Evolutionary conservation across 805 yeast genomes (phyloP), one percentile per base, ranked within the genome.

Genomic region (Starmerella riodocensis): DNA sequence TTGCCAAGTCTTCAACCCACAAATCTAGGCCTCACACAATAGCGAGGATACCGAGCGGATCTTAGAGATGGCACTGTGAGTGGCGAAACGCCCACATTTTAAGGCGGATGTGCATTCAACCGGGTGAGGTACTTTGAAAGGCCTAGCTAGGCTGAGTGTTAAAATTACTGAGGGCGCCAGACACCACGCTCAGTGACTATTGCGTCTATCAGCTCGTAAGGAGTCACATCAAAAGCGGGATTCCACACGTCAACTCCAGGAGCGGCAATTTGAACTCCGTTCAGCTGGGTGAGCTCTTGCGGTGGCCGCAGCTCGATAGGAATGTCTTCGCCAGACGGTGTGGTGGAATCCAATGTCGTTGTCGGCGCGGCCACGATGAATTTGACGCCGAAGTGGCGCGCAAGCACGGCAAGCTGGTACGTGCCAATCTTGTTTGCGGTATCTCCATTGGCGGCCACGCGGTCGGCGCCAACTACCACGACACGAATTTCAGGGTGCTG

Each of bases 381-480:
- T 54, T 78, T 78, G 51, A 86, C 74, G 6, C 73, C 76, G 40
- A 70, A 70, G 37, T 71, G 71, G 43, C 76, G 70, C 16, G 93
- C 77, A 42, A 84, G 63, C 11, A 78, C 65, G 0, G 96, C 79
- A 47, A 88, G 62, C 61, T 86, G 96, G 61, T 74, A 82, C 0
- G 97, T 91, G 18, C 98, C 98, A 37, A 88, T 88, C 62, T 88
- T 88, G 62, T 88, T 88, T 1, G 97, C 97, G 23, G 94, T 76
- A 55, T 88, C 98, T 37, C 98, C 98, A 56, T 88, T 88, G 22
- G 69, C 66, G 3, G 86, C 96, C 28, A 88, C 79, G 57, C 98
- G 71, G 56, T 88, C 98, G 12, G 97, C 95, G 32, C 98, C 98
- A 4, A 83, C 94, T 40, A 85, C 81, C 18, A 86, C 77, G 36